These are phyloP conservation scores for Coemansia sp. DNA, from an alignment of 192 early-diverging fungal species.

Conservation along the genomic window DNA sequence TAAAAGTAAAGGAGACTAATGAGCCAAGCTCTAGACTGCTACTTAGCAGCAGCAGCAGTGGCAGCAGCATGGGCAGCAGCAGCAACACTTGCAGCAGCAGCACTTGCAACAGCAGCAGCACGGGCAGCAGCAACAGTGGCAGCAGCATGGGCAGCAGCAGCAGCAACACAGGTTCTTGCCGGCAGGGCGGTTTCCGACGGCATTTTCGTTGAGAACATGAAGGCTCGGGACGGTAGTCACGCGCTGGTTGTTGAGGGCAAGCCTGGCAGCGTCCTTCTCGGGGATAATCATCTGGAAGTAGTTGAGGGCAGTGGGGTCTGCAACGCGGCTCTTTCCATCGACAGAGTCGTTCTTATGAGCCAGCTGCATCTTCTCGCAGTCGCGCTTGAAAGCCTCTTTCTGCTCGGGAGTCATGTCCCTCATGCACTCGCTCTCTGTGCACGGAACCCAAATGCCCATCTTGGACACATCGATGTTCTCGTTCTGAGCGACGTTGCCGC, in stretches of 20 bases:
- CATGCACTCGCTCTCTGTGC: constrained; percentile 43
- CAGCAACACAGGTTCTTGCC: constrained; percentile 51
- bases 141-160: constrained; percentile 35
- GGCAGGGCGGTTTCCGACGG: constrained; percentile 34
- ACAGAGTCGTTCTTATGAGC: constrained; percentile 14
- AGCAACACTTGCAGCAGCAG: constrained; percentile 27
- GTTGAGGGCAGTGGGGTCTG: constrained; percentile 19
- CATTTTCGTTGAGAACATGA: constrained; percentile 13
- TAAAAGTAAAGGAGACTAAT: not conserved
- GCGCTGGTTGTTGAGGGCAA: constrained; percentile 10
- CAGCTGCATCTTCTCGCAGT: constrained; percentile 38
- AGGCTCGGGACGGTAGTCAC: constrained; percentile 3
- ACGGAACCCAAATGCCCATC: constrained; percentile 33
- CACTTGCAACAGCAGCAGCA: constrained; percentile 41
- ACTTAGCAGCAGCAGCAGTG: constrained; percentile 30
- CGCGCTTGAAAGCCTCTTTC: constrained; percentile 34
- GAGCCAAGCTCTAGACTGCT: not conserved
- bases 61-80: constrained; percentile 33
- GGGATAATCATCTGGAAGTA: constrained; percentile 39
- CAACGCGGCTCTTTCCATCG: constrained; percentile 38
- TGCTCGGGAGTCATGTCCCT: constrained; percentile 41
- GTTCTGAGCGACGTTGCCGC: not conserved
- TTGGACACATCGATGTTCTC: constrained; percentile 8
- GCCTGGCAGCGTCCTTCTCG: constrained; percentile 14
- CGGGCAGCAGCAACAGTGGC: constrained; percentile 33